Base-by-base conservation (phyloP, 768 basidiomycete species). In the Boletus reticulatus region DNA sequence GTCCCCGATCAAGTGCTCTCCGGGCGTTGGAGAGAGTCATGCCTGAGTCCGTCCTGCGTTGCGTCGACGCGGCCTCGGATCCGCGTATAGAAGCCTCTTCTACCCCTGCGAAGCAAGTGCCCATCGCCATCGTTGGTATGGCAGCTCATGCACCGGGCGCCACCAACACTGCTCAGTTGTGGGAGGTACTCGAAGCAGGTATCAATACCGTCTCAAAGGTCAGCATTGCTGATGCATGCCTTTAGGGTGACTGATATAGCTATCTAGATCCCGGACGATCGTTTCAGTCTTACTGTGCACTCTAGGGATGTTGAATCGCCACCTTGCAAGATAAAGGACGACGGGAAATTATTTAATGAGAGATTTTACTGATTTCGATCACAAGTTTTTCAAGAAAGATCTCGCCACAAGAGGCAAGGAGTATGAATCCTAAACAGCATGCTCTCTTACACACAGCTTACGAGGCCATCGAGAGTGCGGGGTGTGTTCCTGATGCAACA, bases 381-480 rank as follows among this genome's bases (percentile, higher is more conserved):
- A 87, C 65, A 75, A 72, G 66, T 88, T 88, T 65, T 91, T 90
- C 76, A n/a, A n/a, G n/a, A n/a, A 82, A 80, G 41, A 80, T 88
- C 43, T 87, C 83, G 39, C 88, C 89, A 2, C 80, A 88, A 6
- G 88, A 90, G 68, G 88, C 89, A 13, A 81, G 73, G 56, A 82
- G 76, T 66, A 89, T 89, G 87, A 86, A 89, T 62, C 88, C 89
- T 8, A 88, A 89, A 59, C 87, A 89, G 58, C 79, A 88, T 6
- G 61, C 89, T 34, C 72, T 90, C 5, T 75, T 90, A 16, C 86
- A 85, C 38, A 77, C 80, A 3, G 85, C 84, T 6, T 81, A 87
- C 51, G 79, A 85, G 53, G 88, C 88, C 0, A 73, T 90, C 5
- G 87, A 89, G 64, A 77, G 83, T 57, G 79, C 87, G 5, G 89